Evolutionary conservation across 1,284 basidiomycete species (phyloP).

Genomic region (Pascua sp.): DNA sequence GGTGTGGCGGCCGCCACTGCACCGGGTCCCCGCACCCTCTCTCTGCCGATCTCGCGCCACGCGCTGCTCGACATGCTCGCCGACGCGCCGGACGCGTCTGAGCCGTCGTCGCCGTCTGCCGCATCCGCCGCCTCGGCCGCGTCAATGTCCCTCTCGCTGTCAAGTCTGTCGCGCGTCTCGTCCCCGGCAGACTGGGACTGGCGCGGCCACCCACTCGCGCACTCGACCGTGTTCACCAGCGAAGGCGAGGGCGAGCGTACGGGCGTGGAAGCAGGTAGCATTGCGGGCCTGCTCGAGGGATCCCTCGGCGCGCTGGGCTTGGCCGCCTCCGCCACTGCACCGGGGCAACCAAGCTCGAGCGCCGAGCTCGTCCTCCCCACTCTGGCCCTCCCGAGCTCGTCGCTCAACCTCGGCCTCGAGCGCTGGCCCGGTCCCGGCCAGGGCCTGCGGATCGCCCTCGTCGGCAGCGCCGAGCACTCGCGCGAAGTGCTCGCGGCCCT

Average conservation of each 20-base stretch:
- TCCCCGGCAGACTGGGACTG: conserved; percentile 19
- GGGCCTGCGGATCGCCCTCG: conserved; percentile 23
- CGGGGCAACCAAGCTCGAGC: background rate
- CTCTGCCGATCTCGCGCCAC: conserved; percentile 3
- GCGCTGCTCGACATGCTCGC: conserved; percentile 18
- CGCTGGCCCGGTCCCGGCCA: conserved; percentile 18
- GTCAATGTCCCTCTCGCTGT: conserved; percentile 28
- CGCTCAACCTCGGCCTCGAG: conserved; percentile 35
- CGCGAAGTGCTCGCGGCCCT: conserved; percentile 26
- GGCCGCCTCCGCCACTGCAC: too few relatives aligned
- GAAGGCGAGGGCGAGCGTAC: background rate
- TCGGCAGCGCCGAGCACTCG: conserved; percentile 24
- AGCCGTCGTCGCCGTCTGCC: conserved; percentile 27
- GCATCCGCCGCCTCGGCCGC: conserved; percentile 26
- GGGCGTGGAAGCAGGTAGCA: background rate
- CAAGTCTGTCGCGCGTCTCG: conserved; percentile 27
- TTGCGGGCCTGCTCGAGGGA: too few relatives aligned
- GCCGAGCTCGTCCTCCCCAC: conserved; percentile 40
- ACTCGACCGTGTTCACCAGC: background rate
- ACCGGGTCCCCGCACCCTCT: background rate
- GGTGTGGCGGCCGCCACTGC: too few relatives aligned
- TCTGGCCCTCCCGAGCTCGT: conserved; percentile 32
- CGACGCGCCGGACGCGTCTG: conserved; percentile 19
- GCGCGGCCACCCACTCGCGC: conserved; percentile 5
- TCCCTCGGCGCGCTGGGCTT: too few relatives aligned